Base-by-base conservation (phyloP, 768 basidiomycete genomes). In the Pulveroboletus sp. region DNA sequence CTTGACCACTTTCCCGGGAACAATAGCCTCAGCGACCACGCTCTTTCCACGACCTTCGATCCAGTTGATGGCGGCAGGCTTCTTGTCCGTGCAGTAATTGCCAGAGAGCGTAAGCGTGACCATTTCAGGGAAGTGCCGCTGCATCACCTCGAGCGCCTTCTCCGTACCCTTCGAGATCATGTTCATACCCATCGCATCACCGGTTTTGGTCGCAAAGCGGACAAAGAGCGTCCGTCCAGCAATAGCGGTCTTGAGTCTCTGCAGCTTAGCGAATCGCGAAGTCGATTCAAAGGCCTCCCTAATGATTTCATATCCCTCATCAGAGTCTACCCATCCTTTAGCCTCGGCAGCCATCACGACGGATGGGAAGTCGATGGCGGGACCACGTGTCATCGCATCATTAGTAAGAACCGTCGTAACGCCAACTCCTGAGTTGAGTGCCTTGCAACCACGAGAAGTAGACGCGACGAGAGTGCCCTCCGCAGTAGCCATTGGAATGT, bases 141-240 rank as follows among this genome's bases (percentile, higher is more conserved):
- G 76, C 79, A 92, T 77, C 18, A 76, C 79, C 61, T 87, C 92
- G 11, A 99, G 78, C 18, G 93, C 93, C 70, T 89, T 89, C 74
- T 98, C 96, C 9, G 93, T 93, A 3, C 94, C 96, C 72, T 99
- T 99, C 8, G 88, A 90, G 64, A 98, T 96, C 96, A 98, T 99
- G 76, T 99, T 99, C 96, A 99, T 99, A 15, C 96, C 96, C 95
- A 98, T 99, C 37, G 96, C 95, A 62, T 98, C 95, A 28, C 94
- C 96, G 0, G 96, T 98, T 47, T 82, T 84, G 12, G 93, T 96
- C 51, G 89, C 88, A 63, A 99, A 97, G 41, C 96, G 82, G 21
- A 97, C 84, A 65, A 85, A 99, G 35, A 99, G 73, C 35, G 93
- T 95, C 37, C 96, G 81, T 6, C 96, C 96, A 6, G 96, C 96